These are phyloP conservation scores for Fusarium odoratissimum DNA, from an alignment of 2,329 filamentous ascomycete genomes.

Conservation along the genomic window DNA sequence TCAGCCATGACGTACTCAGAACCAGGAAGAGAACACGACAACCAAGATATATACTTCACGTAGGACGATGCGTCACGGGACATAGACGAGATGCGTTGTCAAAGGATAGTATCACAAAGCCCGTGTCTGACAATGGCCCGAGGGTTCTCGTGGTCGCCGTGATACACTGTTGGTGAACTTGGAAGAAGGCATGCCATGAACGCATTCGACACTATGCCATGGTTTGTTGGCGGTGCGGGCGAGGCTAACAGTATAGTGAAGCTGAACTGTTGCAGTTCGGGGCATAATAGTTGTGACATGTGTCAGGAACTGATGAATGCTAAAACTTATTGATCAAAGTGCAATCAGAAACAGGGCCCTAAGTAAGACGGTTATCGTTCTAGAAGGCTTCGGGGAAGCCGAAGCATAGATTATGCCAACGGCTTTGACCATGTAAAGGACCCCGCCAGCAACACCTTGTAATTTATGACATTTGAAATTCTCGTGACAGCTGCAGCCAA, in stretches of 20 bases:
- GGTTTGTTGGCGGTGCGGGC: background rate
- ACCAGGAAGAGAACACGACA: background rate
- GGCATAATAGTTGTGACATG: background rate
- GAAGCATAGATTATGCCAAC: constrained; percentile 12
- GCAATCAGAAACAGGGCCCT: background rate
- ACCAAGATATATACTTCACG: background rate
- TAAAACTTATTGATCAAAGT: background rate
- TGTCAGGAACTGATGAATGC: background rate
- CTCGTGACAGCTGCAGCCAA: constrained; percentile 8
- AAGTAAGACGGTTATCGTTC: constrained; percentile 13
- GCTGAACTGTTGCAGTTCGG: background rate
- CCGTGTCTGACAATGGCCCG: constrained; percentile 14
- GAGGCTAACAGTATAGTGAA: background rate
- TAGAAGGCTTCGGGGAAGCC: constrained; percentile 36
- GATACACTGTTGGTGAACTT: background rate
- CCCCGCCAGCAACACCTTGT: constrained; percentile 1
- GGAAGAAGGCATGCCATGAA: background rate
- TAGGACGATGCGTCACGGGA: constrained; percentile 29
- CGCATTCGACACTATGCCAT: background rate
- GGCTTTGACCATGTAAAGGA: background rate
- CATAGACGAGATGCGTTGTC: constrained; percentile 24
- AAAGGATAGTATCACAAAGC: constrained; percentile 17
- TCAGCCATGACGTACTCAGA: background rate
- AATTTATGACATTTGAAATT: constrained; percentile 22
- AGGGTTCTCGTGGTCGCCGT: constrained; percentile 5